These are phyloP conservation scores for Poa pratensis DNA, from an alignment of 176 grass and related monocot genomes.

Conservation along the genomic window DNA sequence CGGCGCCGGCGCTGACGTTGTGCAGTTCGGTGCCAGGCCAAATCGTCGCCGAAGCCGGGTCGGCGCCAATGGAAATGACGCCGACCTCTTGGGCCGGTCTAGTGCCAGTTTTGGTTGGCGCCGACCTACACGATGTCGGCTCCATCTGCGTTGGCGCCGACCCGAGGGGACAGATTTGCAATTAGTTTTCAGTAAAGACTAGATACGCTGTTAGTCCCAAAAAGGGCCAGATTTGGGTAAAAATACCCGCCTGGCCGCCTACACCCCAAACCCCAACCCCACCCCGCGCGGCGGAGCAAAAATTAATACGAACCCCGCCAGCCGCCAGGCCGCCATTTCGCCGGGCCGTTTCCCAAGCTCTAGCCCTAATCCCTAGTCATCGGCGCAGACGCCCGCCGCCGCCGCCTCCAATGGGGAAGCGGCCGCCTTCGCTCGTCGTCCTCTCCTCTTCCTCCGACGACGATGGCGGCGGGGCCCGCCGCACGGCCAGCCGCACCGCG, in stretches of 20 bases:
- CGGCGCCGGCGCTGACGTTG: no score
- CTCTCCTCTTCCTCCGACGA: slow-evolving; percentile 49
- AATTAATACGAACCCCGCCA: background rate
- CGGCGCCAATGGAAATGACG: no score
- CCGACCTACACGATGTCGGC: no score
- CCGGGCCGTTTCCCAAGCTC: background rate
- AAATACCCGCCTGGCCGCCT: background rate
- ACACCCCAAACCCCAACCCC: background rate
- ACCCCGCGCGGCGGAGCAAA: background rate
- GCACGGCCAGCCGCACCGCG: slow-evolving; percentile 23
- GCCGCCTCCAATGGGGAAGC: slow-evolving; percentile 51
- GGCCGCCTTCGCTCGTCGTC: slow-evolving; percentile 38
- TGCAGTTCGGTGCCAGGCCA: no score
- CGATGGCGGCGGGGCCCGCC: slow-evolving; percentile 32
- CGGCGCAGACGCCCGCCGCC: background rate
- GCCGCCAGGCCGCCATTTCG: background rate
- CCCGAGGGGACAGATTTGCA: no score
- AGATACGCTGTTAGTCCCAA: no score
- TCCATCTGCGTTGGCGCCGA: no score
- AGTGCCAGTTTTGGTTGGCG: no score
- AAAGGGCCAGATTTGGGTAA: no score
- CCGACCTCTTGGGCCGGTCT: no score
- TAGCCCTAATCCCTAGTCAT: slow-evolving; percentile 16
- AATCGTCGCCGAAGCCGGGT: no score
- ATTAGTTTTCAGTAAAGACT: no score